Conservation (phyloP, 2,329 filamentous ascomycete species). For the Phyllosticta paracitricarpa region DNA sequence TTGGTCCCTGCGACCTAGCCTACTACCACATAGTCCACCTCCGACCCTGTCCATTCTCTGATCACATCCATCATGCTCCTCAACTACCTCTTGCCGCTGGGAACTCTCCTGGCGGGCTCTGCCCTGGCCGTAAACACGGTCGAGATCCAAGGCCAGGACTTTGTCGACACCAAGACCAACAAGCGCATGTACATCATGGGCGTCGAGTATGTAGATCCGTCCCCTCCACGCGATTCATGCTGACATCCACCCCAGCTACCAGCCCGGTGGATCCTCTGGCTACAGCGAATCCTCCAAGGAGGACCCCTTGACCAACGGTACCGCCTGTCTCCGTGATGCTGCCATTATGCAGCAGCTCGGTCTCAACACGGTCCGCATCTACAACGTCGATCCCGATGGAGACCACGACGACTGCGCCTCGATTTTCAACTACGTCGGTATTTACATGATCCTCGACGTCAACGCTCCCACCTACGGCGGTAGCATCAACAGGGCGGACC, state of each 20-base stretch:
- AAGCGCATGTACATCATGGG: conserved; percentile 53
- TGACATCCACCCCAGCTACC: conserved; percentile 37
- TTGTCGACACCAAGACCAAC: conserved; percentile 48
- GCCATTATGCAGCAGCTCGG: conserved; percentile 53
- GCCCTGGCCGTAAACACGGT: conserved; percentile 46
- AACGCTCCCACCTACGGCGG: conserved; percentile 50
- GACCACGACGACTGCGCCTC: conserved; percentile 53
- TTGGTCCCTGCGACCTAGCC: not conserved
- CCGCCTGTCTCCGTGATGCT: conserved; percentile 51
- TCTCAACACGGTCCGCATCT: conserved; percentile 22
- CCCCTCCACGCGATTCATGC: not conserved
- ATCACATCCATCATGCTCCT: not conserved
- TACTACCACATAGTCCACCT: conserved; percentile 1
- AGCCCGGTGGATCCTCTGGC: conserved; percentile 51
- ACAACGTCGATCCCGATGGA: conserved; percentile 30
- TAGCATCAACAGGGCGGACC: conserved; percentile 46
- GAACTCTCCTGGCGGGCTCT: conserved; percentile 28
- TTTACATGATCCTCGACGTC: conserved; percentile 57
- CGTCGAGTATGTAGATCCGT: conserved; percentile 40
- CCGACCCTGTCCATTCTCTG: not conserved
- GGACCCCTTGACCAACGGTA: conserved; percentile 50
- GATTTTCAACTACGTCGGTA: conserved; percentile 56
- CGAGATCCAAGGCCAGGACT: conserved; percentile 49
- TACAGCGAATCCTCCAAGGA: conserved; percentile 40
- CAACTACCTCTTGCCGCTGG: conserved; percentile 5